A percentile compares a stretch with the other conserved stretches of the same genome.
These are phyloP conservation scores for Triticum timopheevii DNA, from an alignment of 176 grass and related monocot genomes.

Conservation along the genomic window DNA sequence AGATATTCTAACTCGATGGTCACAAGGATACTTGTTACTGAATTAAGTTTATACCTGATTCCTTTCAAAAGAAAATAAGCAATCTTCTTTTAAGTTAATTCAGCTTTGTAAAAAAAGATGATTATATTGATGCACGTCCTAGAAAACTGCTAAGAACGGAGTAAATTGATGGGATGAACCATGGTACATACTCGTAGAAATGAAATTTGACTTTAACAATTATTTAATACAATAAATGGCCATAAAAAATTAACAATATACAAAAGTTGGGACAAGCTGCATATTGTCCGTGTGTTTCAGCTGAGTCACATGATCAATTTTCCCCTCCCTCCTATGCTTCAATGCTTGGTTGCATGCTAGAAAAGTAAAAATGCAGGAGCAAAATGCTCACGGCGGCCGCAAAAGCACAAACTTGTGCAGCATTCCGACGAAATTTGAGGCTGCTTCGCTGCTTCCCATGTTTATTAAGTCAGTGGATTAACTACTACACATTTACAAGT, in stretches of 20 bases:
- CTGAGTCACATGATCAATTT: neutral
- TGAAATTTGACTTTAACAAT: neutral
- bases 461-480: conserved; percentile 5
- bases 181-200: neutral
- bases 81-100: neutral
- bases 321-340: neutral
- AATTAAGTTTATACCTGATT: too few relatives aligned
- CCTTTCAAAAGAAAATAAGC: neutral
- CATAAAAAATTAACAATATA: neutral
- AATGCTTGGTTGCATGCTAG: neutral
- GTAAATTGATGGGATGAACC: neutral
- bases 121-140: neutral
- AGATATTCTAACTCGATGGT: too few relatives aligned
- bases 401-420: conserved; percentile 19
- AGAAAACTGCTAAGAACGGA: neutral
- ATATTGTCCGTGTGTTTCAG: neutral
- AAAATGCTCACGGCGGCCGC: neutral
- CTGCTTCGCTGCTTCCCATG: neutral
- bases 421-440: neutral
- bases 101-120: neutral
- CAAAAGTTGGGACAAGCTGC: neutral
- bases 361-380: neutral
- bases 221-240: conserved; percentile 8
- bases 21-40: too few relatives aligned
- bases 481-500: conserved; percentile 36